Conservation (phyloP, 768 basidiomycete species). For the Phlebiopsis flavidoalba region DNA sequence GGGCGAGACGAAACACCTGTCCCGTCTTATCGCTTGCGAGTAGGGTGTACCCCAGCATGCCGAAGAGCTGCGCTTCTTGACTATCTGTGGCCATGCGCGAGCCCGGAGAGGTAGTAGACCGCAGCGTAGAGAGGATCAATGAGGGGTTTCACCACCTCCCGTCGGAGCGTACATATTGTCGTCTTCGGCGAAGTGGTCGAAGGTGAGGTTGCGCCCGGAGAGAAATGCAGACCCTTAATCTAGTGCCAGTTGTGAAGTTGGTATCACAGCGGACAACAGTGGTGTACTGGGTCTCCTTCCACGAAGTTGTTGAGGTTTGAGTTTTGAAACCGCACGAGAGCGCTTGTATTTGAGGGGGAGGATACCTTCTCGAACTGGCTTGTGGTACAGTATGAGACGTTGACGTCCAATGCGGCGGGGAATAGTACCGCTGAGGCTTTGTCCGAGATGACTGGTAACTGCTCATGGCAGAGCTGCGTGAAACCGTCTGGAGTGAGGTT, state of each 20-base stretch:
- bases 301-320: not conserved
- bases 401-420: not conserved
- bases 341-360: not conserved
- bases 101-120: not conserved
- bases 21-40: not conserved
- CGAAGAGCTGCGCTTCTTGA: not conserved
- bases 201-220: conserved; percentile 11
- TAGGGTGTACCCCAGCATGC: not conserved
- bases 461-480: not conserved
- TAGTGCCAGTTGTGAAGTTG: conserved; percentile 7
- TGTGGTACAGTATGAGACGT: conserved; percentile 8
- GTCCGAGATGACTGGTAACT: not conserved
- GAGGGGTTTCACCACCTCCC: conserved; percentile 16
- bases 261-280: conserved; percentile 14
- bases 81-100: not conserved
- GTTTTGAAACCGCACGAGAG: not conserved
- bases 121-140: conserved; percentile 13
- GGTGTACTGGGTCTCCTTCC: not conserved
- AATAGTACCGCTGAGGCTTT: not conserved
- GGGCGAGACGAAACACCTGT: not conserved
- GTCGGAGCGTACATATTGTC: conserved; percentile 4
- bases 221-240: too few species aligned
- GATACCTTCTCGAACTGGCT: not conserved
- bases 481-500: not conserved
- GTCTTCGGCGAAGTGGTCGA: conserved; percentile 4